Conservation (phyloP, 345 rosid genomes). For the Brassica nigra region DNA sequence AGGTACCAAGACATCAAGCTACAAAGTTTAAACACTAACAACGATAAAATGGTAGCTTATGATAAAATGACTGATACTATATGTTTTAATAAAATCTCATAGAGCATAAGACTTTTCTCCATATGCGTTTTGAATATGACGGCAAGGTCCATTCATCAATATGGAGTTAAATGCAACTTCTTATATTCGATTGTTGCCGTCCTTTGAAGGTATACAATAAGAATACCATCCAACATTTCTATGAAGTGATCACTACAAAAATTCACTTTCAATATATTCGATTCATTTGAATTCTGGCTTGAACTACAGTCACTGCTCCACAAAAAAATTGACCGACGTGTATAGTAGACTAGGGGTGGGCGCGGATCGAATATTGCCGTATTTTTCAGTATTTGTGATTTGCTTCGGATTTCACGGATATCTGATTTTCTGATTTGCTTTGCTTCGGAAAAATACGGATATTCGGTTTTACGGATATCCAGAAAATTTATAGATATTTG, state of each 20-base stretch:
- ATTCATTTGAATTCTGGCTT: neutral
- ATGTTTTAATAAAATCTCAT: neutral
- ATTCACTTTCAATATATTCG: neutral
- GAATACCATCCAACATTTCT: neutral
- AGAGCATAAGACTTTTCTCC: neutral
- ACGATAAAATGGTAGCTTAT: neutral
- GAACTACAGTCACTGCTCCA: neutral
- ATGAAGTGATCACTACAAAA: neutral
- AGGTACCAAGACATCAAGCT: neutral
- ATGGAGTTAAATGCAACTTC: neutral
- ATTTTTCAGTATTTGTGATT: too few species aligned
- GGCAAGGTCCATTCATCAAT: neutral
- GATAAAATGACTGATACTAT: neutral
- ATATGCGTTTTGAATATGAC: neutral
- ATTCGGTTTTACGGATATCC: too few species aligned
- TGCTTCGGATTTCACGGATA: too few species aligned
- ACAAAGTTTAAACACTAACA: neutral
- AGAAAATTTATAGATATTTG: too few species aligned
- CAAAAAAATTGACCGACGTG: neutral
- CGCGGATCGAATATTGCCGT: too few species aligned
- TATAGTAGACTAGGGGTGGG: neutral
- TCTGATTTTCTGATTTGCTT: too few species aligned
- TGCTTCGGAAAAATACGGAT: too few species aligned
- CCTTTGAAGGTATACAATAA: neutral
- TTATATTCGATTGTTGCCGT: neutral